These are phyloP conservation scores for Curvularia spicifera DNA, from an alignment of 2,329 filamentous ascomycete species.

Conservation along the genomic window DNA sequence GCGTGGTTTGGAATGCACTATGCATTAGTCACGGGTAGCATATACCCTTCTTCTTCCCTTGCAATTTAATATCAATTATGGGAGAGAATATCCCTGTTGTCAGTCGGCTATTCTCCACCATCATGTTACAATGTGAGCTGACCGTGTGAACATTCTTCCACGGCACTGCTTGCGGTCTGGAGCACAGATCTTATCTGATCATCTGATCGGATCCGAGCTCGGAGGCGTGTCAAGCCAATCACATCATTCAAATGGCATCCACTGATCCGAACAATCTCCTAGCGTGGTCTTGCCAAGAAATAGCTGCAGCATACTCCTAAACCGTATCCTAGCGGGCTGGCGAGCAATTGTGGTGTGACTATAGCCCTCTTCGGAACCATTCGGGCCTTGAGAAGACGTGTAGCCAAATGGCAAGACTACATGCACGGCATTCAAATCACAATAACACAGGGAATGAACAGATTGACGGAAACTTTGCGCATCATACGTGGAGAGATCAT, in stretches of 20 bases:
- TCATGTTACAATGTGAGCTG: not conserved
- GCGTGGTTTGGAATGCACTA: not conserved
- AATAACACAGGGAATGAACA: not conserved
- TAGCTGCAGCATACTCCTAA: not conserved
- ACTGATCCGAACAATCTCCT: constrained; percentile 11
- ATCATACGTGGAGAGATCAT: not conserved
- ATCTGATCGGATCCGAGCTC: constrained; percentile 29
- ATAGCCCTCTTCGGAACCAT: not conserved
- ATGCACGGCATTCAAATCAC: not conserved
- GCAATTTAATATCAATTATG: not conserved
- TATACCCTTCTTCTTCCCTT: not conserved
- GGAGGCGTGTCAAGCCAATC: constrained; percentile 6
- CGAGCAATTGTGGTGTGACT: not conserved
- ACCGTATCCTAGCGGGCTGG: not conserved
- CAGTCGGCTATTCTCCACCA: not conserved
- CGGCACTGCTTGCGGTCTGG: not conserved
- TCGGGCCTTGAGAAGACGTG: not conserved
- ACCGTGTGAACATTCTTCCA: not conserved
- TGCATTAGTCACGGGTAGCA: not conserved
- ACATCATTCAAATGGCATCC: not conserved
- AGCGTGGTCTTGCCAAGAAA: not conserved
- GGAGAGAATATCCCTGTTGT: not conserved
- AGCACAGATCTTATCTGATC: constrained; percentile 21
- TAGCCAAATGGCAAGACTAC: not conserved
- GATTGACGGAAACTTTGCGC: not conserved